Percentiles rank a stretch among this genome's conserved stretches.
phyloP scores from a whole-genome alignment of 768 basidiomycete species.

The Boletellus ananas region DNA sequence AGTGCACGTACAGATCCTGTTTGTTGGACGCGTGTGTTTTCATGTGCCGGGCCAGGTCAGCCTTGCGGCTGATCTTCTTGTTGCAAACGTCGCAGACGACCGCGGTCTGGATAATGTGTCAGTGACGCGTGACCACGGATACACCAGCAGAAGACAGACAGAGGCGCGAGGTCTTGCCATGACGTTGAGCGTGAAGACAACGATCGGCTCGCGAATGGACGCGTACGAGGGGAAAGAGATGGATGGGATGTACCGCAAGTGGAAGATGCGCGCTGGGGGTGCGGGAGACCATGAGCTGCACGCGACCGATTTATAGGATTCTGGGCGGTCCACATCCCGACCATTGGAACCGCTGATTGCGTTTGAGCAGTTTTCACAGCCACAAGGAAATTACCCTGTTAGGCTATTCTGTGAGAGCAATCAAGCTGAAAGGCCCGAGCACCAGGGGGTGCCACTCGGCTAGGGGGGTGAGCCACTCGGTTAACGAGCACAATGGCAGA shows the following conservation, averaged over 20 bases:
- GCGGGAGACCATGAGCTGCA: conserved; percentile 1
- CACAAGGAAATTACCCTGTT: conserved; percentile 19
- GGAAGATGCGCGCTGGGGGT: conserved; percentile 1
- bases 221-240: background rate
- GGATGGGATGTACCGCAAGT: background rate
- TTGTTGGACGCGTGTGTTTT: conserved; percentile 20
- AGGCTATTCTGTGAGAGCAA: conserved; percentile 19
- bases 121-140: background rate
- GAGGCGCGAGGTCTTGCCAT: background rate
- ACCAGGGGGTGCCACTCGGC: conserved; percentile 20
- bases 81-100: conserved; percentile 15
- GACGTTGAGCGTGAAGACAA: background rate
- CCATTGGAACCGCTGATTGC: conserved; percentile 24
- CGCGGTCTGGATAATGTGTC: conserved; percentile 3
- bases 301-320: conserved; percentile 17
- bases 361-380: conserved; percentile 16
- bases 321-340: conserved; percentile 10
- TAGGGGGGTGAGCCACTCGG: too few species aligned
- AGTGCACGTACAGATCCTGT: conserved; percentile 20
- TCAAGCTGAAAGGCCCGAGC: conserved; percentile 16
- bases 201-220: background rate
- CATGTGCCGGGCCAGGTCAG: conserved; percentile 30
- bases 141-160: background rate
- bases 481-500: conserved; percentile 9
- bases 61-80: conserved; percentile 16